Evolutionary conservation across 257 asterid genomes (phyloP), one percentile per base, ranked within the genome.

Genomic region (Fraxinus cuspidata): DNA sequence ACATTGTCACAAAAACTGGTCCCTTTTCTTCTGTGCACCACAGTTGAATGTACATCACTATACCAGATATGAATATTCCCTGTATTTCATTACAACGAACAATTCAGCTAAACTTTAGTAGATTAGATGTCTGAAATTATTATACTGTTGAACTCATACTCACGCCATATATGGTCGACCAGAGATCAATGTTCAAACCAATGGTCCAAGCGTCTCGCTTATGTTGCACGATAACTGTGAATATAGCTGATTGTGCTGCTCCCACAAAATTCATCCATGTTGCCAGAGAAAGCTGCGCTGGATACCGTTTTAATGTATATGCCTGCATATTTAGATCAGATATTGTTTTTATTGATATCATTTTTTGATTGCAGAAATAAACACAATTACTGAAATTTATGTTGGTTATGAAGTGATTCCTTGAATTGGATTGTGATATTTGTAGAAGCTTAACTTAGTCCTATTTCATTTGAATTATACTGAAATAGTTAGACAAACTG

Each of bases 241-340:
- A 92, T 19, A 84, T 78, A 27, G 91, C 97, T 28, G 97, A 91
- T 85, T 92, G 97, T 72, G 94, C 90, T 66, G 92, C 96, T 73
- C 97, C 97, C 27, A 89, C 88, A 76, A 89, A 76, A 68, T 78
- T 92, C 91, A 91, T 91, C 97, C 96, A 92, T 32, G 94, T 80
- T 0, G 96, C 72, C 72, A 91, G 78, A 4, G 97, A 92, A 72
- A 92, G 88, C 81, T 89, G 97, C 38, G 92, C 94, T 64, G 97
- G 97, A 83, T 87, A 91, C 49, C 97, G 81, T 83, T 75, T 89
- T 87, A 89, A 75, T 25, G 96, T 86, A 63, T 77, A 85, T 25
- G 96, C 96, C 96, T 91, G 85, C 74, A 77, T 32, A 7, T 56
- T 72, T 21, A 12, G 18, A 56, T 73, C 34, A 47, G 2, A 34